Evolutionary conservation across 75 land plant genomes (phyloP), one percentile per base, ranked within the genome.

Genomic region (Adiantum capillusveneris): DNA sequence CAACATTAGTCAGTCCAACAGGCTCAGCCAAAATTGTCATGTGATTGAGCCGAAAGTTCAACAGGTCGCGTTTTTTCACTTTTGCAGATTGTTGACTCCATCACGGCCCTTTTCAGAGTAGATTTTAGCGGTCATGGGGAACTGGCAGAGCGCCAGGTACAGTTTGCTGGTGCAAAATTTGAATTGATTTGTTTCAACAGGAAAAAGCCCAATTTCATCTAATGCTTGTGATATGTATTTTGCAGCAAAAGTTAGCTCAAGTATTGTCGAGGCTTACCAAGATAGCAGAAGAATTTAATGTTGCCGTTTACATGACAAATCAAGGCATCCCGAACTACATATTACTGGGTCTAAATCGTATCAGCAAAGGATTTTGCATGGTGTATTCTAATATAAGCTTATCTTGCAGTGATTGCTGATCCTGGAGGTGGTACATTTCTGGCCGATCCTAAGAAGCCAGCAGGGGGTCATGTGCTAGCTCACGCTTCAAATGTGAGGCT

Each of bases 121-220:
- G 97, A 92, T 67, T 92, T 92, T 72, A 75, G 90, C 5, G 97
- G 97, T 25, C 73, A 95, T 69, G 97, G 97, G 39, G 97, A 92
- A 66, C 84, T 92, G 31, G 97, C 95, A 25, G 95, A 92, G 34
- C 84, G 95, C 31, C 97, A 92, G 90, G 97, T 92, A n/a, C n/a
- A n/a, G n/a, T n/a, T n/a, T n/a, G n/a, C n/a, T n/a, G n/a, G n/a
- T n/a, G n/a, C n/a, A n/a, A n/a, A n/a, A n/a, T n/a, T n/a, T n/a
- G n/a, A n/a, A n/a, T n/a, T n/a, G n/a, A n/a, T n/a, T n/a, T n/a
- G n/a, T n/a, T n/a, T n/a, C n/a, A n/a, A n/a, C n/a, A n/a, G n/a
- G n/a, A n/a, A n/a, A n/a, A n/a, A n/a, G n/a, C n/a, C n/a, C n/a
- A n/a, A n/a, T 25, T 1, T 28, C 26, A 56, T 6, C 6, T 6